A percentile compares a stretch with the other conserved stretches of the same genome.
Conservation (phyloP, 202 grass and related monocot species). For the Zoysia matrella region DNA sequence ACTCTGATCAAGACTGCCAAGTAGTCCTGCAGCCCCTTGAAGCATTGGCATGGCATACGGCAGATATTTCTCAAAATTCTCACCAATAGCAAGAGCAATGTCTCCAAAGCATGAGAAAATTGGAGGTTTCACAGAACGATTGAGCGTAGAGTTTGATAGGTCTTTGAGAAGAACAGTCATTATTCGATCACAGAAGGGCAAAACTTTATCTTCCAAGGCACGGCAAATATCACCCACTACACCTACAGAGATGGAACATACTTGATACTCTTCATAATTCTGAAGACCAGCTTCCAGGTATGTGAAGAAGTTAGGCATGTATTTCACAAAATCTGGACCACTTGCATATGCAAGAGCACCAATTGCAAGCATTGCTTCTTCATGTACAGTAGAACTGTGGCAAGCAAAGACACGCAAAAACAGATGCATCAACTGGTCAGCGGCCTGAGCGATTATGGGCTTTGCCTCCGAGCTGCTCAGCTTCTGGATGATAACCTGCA, state of each 20-base stretch:
- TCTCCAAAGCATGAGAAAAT: slow-evolving; percentile 94
- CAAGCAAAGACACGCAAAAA: slow-evolving; percentile 83
- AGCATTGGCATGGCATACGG: slow-evolving; percentile 78
- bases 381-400: slow-evolving; percentile 81
- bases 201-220: slow-evolving; percentile 82
- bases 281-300: no score
- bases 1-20: slow-evolving; percentile 59
- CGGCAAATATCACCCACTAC: no score
- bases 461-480: slow-evolving; percentile 73
- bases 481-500: slow-evolving; percentile 96
- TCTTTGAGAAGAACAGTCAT: slow-evolving; percentile 88
- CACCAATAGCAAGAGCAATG: slow-evolving; percentile 81
- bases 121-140: slow-evolving; percentile 79
- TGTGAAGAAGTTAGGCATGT: slow-evolving; percentile 40
- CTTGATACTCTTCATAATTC: no score
- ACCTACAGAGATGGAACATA: no score
- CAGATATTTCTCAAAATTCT: slow-evolving; percentile 84
- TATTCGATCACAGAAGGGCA: slow-evolving; percentile 83
- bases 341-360: slow-evolving; percentile 92
- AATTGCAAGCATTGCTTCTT: slow-evolving; percentile 94
- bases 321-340: slow-evolving; percentile 79
- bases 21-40: slow-evolving; percentile 76
- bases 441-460: slow-evolving; percentile 62
- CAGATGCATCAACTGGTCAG: slow-evolving; percentile 81
- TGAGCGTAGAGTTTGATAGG: slow-evolving; percentile 73